A percentile compares a stretch with the other conserved stretches of the same genome.
These are phyloP conservation scores for Xylaria sp. DNA, from an alignment of 2,329 filamentous ascomycete genomes.

Conservation along the genomic window DNA sequence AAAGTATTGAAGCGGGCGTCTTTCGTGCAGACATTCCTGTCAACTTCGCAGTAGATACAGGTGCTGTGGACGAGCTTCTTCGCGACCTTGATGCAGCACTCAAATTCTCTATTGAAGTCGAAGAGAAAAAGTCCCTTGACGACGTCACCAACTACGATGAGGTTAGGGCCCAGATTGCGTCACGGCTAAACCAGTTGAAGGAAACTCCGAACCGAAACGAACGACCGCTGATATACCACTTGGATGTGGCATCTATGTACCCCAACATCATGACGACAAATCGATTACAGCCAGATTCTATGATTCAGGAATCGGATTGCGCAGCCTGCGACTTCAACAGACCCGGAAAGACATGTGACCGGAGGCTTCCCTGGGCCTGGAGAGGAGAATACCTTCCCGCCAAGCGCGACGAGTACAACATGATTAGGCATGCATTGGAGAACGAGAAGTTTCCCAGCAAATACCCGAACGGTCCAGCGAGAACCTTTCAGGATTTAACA, in stretches of 20 bases:
- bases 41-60: slow-evolving; percentile 90
- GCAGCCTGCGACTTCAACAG: slow-evolving; percentile 98
- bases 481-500: slow-evolving; percentile 83
- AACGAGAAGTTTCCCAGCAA: slow-evolving; percentile 93
- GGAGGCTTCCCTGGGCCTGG: slow-evolving; percentile 96
- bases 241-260: slow-evolving; percentile 99
- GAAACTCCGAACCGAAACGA: slow-evolving; percentile 86
- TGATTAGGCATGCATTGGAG: slow-evolving; percentile 91
- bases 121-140: slow-evolving; percentile 84
- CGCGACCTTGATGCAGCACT: slow-evolving; percentile 88
- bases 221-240: slow-evolving; percentile 91
- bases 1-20: slow-evolving; percentile 98
- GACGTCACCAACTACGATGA: slow-evolving; percentile 86
- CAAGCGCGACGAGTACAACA: slow-evolving; percentile 98
- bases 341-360: slow-evolving; percentile 95
- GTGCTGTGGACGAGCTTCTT: slow-evolving; percentile 89
- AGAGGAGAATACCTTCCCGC: slow-evolving; percentile 96
- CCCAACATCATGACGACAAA: slow-evolving; percentile 99
- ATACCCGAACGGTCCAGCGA: slow-evolving; percentile 73
- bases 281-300: slow-evolving; percentile 96
- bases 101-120: slow-evolving; percentile 85
- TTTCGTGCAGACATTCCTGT: slow-evolving; percentile 96
- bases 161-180: slow-evolving; percentile 83
- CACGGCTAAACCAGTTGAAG: slow-evolving; percentile 77
- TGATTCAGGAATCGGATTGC: slow-evolving; percentile 96